Evolutionary conservation across 2,329 filamentous ascomycete species (phyloP).

Genomic region (Cordyceps farinosa): DNA sequence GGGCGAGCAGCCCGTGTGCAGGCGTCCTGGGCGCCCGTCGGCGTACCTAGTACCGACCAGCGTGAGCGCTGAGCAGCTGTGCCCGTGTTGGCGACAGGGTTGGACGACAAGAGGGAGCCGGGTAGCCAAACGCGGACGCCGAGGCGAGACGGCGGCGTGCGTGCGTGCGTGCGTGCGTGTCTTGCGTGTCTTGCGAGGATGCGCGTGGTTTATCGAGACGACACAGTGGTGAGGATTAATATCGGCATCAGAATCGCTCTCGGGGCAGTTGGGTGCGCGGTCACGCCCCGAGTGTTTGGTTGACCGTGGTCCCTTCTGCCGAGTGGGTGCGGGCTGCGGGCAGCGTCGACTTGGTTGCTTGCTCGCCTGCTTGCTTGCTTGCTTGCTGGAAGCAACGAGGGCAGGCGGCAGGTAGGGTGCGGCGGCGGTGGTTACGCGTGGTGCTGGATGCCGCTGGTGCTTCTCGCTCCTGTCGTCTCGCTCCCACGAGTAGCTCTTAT

Average conservation of each 20-base stretch:
- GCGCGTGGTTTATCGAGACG: background rate
- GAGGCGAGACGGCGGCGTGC: background rate
- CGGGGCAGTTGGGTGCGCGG: background rate
- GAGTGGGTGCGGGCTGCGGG: background rate
- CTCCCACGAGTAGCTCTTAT: background rate
- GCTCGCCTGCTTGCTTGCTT: too few relatives aligned
- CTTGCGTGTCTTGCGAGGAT: background rate
- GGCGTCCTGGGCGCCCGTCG: background rate
- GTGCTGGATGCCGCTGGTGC: background rate
- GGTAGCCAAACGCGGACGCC: background rate
- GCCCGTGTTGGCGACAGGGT: constrained; percentile 8
- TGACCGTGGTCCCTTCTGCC: background rate
- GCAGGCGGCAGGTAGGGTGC: background rate
- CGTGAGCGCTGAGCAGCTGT: background rate
- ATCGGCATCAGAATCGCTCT: background rate
- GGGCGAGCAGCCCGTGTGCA: background rate
- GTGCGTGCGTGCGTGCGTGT: background rate
- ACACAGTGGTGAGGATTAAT: background rate
- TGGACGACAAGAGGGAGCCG: background rate
- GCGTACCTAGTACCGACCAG: constrained; percentile 4
- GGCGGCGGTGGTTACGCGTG: background rate
- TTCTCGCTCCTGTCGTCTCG: background rate
- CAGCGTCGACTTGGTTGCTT: background rate
- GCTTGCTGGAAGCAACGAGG: too few relatives aligned
- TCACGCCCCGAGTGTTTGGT: background rate